A percentile compares a stretch with the other conserved stretches of the same genome.
Conservation (phyloP, 345 rosid genomes). For the Populus ilicifolia region DNA sequence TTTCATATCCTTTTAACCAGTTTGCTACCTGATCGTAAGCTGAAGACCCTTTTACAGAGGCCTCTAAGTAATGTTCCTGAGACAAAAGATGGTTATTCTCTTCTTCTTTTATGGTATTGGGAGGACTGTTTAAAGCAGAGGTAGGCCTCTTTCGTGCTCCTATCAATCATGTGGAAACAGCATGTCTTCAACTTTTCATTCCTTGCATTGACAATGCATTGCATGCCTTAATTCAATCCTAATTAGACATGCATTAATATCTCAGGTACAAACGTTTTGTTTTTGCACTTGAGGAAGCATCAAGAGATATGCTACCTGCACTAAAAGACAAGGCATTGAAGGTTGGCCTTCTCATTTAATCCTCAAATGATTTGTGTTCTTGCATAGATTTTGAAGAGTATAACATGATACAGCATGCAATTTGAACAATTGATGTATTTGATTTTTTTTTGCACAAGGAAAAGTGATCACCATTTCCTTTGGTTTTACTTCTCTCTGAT, state of each 20-base stretch:
- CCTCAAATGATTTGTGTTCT: background rate
- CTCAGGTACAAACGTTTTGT: conserved; percentile 83
- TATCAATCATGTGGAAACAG: background rate
- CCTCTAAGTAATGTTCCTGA: conserved; percentile 69
- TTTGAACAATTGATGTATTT: background rate
- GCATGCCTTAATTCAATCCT: background rate
- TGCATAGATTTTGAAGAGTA: background rate
- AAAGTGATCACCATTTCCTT: no score
- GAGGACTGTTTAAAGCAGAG: conserved; percentile 96
- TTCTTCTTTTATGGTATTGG: conserved; percentile 92
- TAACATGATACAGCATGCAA: background rate
- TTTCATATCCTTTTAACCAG: conserved; percentile 29
- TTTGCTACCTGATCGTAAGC: conserved; percentile 88
- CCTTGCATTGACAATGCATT: background rate
- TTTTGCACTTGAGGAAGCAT: conserved; percentile 82
- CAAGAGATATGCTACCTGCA: conserved; percentile 78
- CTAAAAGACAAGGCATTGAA: conserved; percentile 85
- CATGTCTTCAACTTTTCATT: background rate
- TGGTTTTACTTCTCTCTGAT: no score
- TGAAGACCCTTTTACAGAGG: conserved; percentile 81
- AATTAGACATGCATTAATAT: background rate
- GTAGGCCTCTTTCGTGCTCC: conserved; percentile 29
- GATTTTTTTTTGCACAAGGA: background rate
- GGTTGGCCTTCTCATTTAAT: conserved; percentile 36
- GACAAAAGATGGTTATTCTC: conserved; percentile 86